These are phyloP conservation scores for Corylus avellana DNA, from an alignment of 306 rosid genomes.

Conservation along the genomic window DNA sequence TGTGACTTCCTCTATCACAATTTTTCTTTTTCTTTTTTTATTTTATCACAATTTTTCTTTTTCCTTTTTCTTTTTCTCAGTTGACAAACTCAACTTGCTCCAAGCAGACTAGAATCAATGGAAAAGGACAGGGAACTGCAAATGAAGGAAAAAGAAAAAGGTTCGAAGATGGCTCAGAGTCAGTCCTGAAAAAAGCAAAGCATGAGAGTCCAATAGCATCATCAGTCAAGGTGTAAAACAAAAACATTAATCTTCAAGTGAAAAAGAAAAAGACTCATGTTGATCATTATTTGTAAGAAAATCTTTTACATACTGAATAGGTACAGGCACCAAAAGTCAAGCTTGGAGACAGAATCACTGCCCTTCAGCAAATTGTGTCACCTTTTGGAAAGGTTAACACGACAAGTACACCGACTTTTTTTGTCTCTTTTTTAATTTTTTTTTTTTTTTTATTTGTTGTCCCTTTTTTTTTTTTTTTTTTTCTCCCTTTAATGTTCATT, in stretches of 20 bases:
- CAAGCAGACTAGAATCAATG: slow-evolving; percentile 49
- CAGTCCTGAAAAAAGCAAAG: slow-evolving; percentile 63
- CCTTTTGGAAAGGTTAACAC: slow-evolving; percentile 91
- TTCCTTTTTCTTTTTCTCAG: neutral
- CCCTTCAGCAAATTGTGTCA: slow-evolving; percentile 97
- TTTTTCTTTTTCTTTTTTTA: neutral
- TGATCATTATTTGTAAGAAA: slow-evolving; percentile 10
- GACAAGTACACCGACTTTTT: slow-evolving; percentile 24
- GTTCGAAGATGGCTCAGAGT: slow-evolving; percentile 71
- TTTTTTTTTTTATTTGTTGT: neutral
- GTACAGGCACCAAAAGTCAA: slow-evolving; percentile 92
- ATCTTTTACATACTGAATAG: slow-evolving; percentile 40
- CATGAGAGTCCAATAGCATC: slow-evolving; percentile 57
- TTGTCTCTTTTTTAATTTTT: neutral
- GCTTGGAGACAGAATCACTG: slow-evolving; percentile 77
- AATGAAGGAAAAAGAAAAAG: slow-evolving; percentile 82
- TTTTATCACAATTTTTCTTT: neutral
- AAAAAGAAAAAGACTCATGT: neutral
- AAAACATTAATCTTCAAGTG: neutral
- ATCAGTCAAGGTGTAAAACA: slow-evolving; percentile 59
- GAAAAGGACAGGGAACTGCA: slow-evolving; percentile 58
- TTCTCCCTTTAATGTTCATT: slow-evolving; percentile 34
- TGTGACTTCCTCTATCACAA: neutral
- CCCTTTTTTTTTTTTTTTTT: neutral
- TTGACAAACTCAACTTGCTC: neutral